Evolutionary conservation across 2,329 filamentous ascomycete genomes (phyloP).

Genomic region (Clarireedia paspali): DNA sequence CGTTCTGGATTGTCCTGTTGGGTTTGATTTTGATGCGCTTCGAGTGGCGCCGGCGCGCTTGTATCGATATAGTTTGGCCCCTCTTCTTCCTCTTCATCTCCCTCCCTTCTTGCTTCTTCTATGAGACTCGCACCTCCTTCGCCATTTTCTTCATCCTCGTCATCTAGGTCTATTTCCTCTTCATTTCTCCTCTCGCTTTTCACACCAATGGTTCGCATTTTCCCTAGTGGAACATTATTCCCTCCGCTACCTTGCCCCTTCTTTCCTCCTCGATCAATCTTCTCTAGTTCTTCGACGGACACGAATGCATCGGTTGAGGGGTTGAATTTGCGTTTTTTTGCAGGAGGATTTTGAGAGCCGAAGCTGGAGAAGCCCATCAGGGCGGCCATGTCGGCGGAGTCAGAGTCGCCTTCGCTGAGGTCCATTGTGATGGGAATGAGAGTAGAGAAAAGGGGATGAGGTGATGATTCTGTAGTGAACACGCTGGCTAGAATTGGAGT

Average conservation of each 20-base stretch:
- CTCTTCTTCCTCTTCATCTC: constrained; percentile 5
- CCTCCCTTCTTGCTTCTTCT: constrained; percentile 24
- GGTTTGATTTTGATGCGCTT: too few relatives aligned
- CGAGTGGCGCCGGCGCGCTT: constrained; percentile 28
- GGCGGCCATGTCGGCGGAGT: constrained; percentile 33
- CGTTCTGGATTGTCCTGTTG: constrained; percentile 10
- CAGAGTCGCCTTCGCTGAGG: constrained; percentile 12
- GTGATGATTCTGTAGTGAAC: too few relatives aligned
- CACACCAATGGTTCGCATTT: constrained; percentile 19
- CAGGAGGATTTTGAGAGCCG: constrained; percentile 42
- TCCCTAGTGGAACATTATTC: constrained; percentile 26
- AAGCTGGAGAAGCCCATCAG: constrained; percentile 71
- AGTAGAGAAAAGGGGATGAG: background rate
- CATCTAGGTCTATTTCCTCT: constrained; percentile 21
- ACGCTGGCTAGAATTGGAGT: background rate
- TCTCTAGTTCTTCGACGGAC: constrained; percentile 29
- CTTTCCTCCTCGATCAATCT: constrained; percentile 27
- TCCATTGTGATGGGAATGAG: background rate
- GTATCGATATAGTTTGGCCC: constrained; percentile 21
- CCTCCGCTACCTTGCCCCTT: constrained; percentile 29
- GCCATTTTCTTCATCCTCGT: constrained; percentile 11
- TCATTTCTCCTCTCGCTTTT: constrained; percentile 12
- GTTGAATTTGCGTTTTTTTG: constrained; percentile 63
- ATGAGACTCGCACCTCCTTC: background rate
- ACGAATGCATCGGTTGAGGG: constrained; percentile 44